Evolutionary conservation across 2,329 filamentous ascomycete species (phyloP).

Genomic region (Aspergillus sp.): DNA sequence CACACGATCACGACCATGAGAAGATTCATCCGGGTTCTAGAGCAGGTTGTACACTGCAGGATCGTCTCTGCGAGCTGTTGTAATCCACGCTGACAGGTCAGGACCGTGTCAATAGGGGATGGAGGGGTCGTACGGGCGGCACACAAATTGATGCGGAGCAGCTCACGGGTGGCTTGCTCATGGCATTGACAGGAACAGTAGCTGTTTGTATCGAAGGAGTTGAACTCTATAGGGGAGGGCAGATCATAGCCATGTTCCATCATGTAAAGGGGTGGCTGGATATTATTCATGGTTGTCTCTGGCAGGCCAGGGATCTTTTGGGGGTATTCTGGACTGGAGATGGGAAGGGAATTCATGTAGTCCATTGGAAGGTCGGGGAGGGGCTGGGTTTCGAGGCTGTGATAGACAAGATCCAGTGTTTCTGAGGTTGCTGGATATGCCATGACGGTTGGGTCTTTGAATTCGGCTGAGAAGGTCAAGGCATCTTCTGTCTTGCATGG

Average conservation of each 20-base stretch:
- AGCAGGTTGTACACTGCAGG: slow-evolving; percentile 23
- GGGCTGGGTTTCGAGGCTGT: too few relatives aligned
- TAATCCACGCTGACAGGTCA: slow-evolving; percentile 22
- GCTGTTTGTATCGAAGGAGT: too few relatives aligned
- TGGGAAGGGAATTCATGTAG: too few relatives aligned
- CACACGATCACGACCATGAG: slow-evolving; percentile 26
- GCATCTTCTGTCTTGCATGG: slow-evolving; percentile 1
- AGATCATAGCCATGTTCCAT: too few relatives aligned
- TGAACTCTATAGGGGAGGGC: too few relatives aligned
- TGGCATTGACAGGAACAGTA: slow-evolving; percentile 18
- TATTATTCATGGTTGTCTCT: too few relatives aligned
- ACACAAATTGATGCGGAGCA: slow-evolving; percentile 16
- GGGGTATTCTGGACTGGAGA: too few relatives aligned
- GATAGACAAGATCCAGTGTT: too few relatives aligned
- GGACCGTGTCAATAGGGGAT: slow-evolving; percentile 20
- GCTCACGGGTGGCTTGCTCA: slow-evolving; percentile 17
- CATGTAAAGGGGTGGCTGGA: too few relatives aligned
- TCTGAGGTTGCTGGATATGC: neutral
- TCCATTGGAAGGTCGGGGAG: too few relatives aligned
- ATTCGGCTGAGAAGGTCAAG: neutral
- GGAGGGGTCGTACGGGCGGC: slow-evolving; percentile 10
- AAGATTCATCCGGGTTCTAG: slow-evolving; percentile 17
- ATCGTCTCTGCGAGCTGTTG: slow-evolving; percentile 24
- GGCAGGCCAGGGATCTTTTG: too few relatives aligned
- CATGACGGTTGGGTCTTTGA: slow-evolving; percentile 4